Base-by-base conservation (phyloP, 2,329 filamentous ascomycete species). In the Aureobasidium sp. region DNA sequence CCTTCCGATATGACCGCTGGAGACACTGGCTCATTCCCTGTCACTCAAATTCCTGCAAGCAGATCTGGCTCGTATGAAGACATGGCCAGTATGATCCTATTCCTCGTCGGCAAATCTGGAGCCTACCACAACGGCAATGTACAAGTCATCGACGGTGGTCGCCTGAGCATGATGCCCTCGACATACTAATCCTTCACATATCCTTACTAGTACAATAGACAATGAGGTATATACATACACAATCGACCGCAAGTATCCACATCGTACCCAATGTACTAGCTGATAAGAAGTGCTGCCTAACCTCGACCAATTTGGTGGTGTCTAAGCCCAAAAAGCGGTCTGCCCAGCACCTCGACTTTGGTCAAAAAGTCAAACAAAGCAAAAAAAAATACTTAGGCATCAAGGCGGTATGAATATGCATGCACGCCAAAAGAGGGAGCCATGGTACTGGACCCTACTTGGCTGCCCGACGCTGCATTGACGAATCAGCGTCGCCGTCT, bases 61-160 rank as follows among this genome's bases (percentile, higher is more conserved):
- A 66, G 27, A 68, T 68, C 42, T 60, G 64, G 27, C 65, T 68
- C 36, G 67, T 73, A 69, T 11, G 77, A 80, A 44, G 81, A 84
- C 64, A 73, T 83, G 36, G 77, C 76, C 0, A 80, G 78, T 15
- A 72, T 80, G 17, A 73, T 81, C 2, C 62, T 82, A 41, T 84
- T 81, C 64, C 70, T 84, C 59, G 76, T 81, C 11, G 76, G 78
- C 3, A 79, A 78, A 44, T 77, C 77, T 6, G 80, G 80, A 1
- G 75, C 74, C 14, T 85, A 84, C 70, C 73, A 80, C 56, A 84
- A 84, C 69, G 83, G 83, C 0, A 77, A 73, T 61, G 73, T 81
- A 17, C 75, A 80, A 57, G 69, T 82, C 1, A 74, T 76, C 8
- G 78, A 80, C 70, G 78, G 78, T 1, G 78, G 78, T 6, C 57